Conservation (phyloP, 306 rosid species). For the Rubus idaeus region DNA sequence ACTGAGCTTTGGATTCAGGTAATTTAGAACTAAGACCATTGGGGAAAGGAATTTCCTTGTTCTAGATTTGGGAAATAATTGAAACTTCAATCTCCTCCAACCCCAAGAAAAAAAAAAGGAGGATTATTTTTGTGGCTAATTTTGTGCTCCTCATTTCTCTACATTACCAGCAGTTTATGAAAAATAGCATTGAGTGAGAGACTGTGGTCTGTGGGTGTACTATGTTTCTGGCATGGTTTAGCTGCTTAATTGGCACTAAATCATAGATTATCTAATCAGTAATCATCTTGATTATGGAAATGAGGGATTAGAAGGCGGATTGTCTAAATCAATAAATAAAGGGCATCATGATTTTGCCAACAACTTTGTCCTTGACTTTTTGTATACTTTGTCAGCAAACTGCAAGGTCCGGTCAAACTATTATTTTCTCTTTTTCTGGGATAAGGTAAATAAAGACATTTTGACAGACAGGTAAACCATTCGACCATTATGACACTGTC, state of each 20-base stretch:
- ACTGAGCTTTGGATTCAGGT: not conserved
- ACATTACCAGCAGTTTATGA: not conserved
- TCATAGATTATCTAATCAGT: not conserved
- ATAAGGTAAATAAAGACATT: not conserved
- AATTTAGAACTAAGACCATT: not conserved
- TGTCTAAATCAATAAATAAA: not conserved
- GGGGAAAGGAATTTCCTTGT: not conserved
- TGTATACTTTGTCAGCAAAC: not conserved
- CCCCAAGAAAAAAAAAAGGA: too few species aligned
- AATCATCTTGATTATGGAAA: not conserved
- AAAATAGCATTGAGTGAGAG: not conserved
- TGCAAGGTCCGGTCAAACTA: not conserved
- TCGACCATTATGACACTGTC: not conserved
- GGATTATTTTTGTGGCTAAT: not conserved
- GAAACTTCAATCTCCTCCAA: not conserved
- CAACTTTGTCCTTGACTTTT: not conserved
- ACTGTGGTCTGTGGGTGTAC: not conserved
- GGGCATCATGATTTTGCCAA: not conserved
- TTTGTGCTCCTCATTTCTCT: not conserved
- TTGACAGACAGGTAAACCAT: constrained; percentile 3
- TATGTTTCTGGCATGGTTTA: not conserved
- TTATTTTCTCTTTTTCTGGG: not conserved
- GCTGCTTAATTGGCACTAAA: not conserved
- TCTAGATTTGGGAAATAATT: not conserved
- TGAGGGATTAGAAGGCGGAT: not conserved